Evolutionary conservation across 352 stramenopile genomes (phyloP), one percentile per base, ranked within the genome.

Genomic region (Thalassiosira sp.): DNA sequence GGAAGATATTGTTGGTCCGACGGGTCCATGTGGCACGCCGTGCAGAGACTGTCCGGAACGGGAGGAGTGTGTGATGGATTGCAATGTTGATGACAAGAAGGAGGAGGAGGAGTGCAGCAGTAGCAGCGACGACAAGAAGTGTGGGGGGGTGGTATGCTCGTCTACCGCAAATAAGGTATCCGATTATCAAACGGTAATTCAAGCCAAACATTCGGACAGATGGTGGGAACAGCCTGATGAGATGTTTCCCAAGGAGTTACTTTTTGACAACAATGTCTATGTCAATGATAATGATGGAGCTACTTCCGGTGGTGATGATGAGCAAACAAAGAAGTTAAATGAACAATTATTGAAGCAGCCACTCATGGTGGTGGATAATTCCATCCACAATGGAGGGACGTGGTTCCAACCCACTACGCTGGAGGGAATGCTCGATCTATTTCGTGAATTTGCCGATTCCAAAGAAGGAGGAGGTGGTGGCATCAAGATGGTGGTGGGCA

Each of bases 371-470:
- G 70, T 85, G 0, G 79, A 76, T 13, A 72, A 71, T 7, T 81
- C 84, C 11, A 84, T 76, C 69, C 79, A 89, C 27, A 65, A 65
- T 27, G 75, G 76, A 18, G 84, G 96, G 37, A 94, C 94, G 5
- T 98, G 96, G 96, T 96, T 97, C 64, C 93, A 95, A 22, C 96
- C 96, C 0, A 92, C 92, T 49, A 96, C 94, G 10, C 82, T 98
- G 13, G 51, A 84, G 0, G 93, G 97, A 70, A 69, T 98, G 43
- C 84, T 98, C 1, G 68, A 87, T 33, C 73, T 98, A 0, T 96
- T 98, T 79, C 79, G 85, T 11, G 76, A 94, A 66, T 89, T 95
- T 66, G 88, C 86, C 0, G 76, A 93, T 22, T 87, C 7, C 20
- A 40, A 3, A 10, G n/a, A n/a, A n/a, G 28, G 37, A 5, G 59